Conservation (phyloP, 2,329 filamentous ascomycete genomes). For the Ophiostoma piceae region DNA sequence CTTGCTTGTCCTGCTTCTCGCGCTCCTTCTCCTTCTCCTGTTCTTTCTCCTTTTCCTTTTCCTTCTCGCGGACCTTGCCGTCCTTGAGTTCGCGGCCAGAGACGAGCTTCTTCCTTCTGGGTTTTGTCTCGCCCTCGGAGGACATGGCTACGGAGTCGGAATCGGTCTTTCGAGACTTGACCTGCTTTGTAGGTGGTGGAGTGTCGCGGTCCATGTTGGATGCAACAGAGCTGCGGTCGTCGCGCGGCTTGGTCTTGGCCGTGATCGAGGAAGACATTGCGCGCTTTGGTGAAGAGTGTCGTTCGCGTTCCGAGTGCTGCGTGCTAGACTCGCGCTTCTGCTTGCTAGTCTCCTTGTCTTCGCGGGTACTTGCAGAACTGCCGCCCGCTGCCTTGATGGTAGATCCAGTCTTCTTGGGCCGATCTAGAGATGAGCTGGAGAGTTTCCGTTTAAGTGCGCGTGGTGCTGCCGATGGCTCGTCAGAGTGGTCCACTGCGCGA, state of each 20-base stretch:
- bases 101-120: slow-evolving; percentile 59
- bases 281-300: slow-evolving; percentile 46
- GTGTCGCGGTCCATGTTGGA: slow-evolving; percentile 50
- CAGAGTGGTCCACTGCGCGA: slow-evolving; percentile 43
- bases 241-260: slow-evolving; percentile 22
- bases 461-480: slow-evolving; percentile 35
- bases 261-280: slow-evolving; percentile 31
- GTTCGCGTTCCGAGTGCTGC: slow-evolving; percentile 48
- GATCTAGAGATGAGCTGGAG: slow-evolving; percentile 46
- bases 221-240: slow-evolving; percentile 43
- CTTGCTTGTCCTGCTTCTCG: slow-evolving; percentile 35
- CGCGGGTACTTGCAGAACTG: slow-evolving; percentile 41
- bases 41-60: slow-evolving; percentile 40
- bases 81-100: slow-evolving; percentile 59
- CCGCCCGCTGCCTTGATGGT: slow-evolving; percentile 29
- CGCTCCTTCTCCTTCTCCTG: slow-evolving; percentile 36
- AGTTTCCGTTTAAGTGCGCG: slow-evolving; percentile 43
- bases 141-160: slow-evolving; percentile 49
- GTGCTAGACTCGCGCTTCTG: slow-evolving; percentile 36
- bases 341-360: slow-evolving; percentile 38
- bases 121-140: slow-evolving; percentile 57
- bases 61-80: slow-evolving; percentile 36
- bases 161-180: slow-evolving; percentile 50
- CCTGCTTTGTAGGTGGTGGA: slow-evolving; percentile 47
- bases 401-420: slow-evolving; percentile 39